These are phyloP conservation scores for Blastobotrys parvus DNA, from an alignment of 805 yeast species.

Conservation along the genomic window DNA sequence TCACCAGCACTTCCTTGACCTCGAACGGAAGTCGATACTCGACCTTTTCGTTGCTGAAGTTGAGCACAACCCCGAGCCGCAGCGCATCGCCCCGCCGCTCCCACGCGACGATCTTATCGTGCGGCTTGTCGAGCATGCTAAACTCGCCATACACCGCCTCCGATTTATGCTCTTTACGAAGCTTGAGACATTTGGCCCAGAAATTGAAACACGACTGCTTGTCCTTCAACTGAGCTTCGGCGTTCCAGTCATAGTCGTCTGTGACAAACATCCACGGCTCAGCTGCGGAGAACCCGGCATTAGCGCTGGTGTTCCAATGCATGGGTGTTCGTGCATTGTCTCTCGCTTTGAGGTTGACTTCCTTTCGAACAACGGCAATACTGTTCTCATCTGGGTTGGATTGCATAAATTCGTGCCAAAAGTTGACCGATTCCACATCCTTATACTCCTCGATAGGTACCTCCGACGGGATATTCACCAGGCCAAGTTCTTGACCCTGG, in stretches of 20 bases:
- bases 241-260: constrained; percentile 43
- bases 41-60: constrained; percentile 32
- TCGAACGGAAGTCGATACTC: constrained; percentile 27
- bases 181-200: constrained; percentile 36
- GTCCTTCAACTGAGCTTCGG: constrained; percentile 37
- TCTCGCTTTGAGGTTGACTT: constrained; percentile 29
- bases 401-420: constrained; percentile 29
- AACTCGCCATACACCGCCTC: constrained; percentile 40
- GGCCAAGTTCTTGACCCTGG: constrained; percentile 57
- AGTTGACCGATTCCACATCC: constrained; percentile 42
- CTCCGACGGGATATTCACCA: constrained; percentile 38
- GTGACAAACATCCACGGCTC: constrained; percentile 48
- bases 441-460: constrained; percentile 44
- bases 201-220: constrained; percentile 39
- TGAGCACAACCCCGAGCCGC: constrained; percentile 34
- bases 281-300: constrained; percentile 40
- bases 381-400: constrained; percentile 19
- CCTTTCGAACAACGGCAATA: constrained; percentile 2
- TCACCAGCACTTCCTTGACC: neutral
- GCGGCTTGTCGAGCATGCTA: constrained; percentile 37
- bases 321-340: constrained; percentile 52
- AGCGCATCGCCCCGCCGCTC: constrained; percentile 27
- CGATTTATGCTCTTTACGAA: constrained; percentile 39
- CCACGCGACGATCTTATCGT: constrained; percentile 36
- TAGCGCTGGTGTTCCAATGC: constrained; percentile 39